Percentiles rank a stretch among this genome's conserved stretches.
phyloP scores from a whole-genome alignment of 2,329 filamentous ascomycete species.

The Calonectria fujianensis region DNA sequence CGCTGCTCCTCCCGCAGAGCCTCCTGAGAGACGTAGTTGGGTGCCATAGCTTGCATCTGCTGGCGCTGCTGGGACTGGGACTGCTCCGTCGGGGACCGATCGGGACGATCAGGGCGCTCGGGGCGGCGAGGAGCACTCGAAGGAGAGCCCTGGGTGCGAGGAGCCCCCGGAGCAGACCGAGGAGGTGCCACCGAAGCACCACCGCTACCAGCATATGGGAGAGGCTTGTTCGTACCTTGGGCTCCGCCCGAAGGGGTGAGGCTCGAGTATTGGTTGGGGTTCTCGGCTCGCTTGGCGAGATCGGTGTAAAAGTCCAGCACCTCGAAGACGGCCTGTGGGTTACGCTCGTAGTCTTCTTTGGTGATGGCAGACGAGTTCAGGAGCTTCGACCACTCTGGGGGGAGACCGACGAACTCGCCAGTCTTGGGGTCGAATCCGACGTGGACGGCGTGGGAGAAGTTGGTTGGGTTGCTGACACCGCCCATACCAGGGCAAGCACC shows the following conservation, averaged over 20 bases:
- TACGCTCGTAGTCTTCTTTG: constrained; percentile 98
- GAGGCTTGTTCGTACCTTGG: constrained; percentile 75
- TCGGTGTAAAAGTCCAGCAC: constrained; percentile 91
- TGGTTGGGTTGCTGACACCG: constrained; percentile 97
- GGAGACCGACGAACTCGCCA: constrained; percentile 94
- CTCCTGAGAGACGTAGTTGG: constrained; percentile 73
- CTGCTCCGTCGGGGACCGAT: constrained; percentile 60
- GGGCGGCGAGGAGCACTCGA: constrained; percentile 66
- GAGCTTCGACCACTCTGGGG: constrained; percentile 97
- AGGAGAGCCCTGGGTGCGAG: constrained; percentile 64
- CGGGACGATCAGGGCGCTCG: constrained; percentile 57
- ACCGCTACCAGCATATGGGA: constrained; percentile 70
- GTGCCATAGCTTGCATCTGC: constrained; percentile 75
- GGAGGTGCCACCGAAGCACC: constrained; percentile 80
- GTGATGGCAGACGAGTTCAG: constrained; percentile 97
- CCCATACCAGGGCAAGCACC: constrained; percentile 98
- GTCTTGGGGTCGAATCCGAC: constrained; percentile 98
- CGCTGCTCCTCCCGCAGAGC: constrained; percentile 74
- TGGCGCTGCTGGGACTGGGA: constrained; percentile 74
- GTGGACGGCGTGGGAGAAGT: constrained; percentile 97
- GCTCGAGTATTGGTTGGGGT: constrained; percentile 81
- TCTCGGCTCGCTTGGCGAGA: constrained; percentile 84
- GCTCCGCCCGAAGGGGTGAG: constrained; percentile 75
- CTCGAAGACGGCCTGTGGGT: constrained; percentile 89
- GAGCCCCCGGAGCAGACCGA: constrained; percentile 72